Evolutionary conservation across 345 rosid species (phyloP).

Genomic region (Erucastrum elatum): DNA sequence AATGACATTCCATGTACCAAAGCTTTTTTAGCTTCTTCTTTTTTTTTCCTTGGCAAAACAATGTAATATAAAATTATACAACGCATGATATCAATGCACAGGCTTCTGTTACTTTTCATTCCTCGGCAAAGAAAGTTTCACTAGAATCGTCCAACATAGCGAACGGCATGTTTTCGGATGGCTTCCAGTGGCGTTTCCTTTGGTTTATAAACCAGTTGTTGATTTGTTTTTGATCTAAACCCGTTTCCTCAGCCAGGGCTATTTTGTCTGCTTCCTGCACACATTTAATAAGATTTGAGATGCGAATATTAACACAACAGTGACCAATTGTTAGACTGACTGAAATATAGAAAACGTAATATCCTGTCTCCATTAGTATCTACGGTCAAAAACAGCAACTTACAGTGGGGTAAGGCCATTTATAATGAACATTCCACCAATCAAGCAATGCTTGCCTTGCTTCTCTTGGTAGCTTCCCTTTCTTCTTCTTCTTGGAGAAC

Average conservation of each 20-base stretch:
- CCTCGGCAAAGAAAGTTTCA: slow-evolving; percentile 58
- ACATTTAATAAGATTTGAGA: neutral
- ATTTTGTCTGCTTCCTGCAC: slow-evolving; percentile 70
- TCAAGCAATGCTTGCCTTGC: slow-evolving; percentile 69
- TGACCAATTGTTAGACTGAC: neutral
- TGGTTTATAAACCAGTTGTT: slow-evolving; percentile 91
- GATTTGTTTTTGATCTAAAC: slow-evolving; percentile 79
- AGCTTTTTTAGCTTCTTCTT: neutral
- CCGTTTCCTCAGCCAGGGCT: slow-evolving; percentile 69
- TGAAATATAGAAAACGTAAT: neutral
- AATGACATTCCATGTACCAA: neutral
- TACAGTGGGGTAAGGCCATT: slow-evolving; percentile 92
- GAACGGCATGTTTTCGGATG: slow-evolving; percentile 73
- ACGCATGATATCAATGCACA: neutral
- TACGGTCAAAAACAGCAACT: neutral
- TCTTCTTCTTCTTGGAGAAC: slow-evolving; percentile 82
- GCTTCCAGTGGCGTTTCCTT: slow-evolving; percentile 87
- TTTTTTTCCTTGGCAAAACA: neutral
- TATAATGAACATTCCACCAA: slow-evolving; percentile 80
- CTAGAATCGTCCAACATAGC: slow-evolving; percentile 57
- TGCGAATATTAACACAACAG: neutral
- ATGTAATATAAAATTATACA: slow-evolving; percentile 14
- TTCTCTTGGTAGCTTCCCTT: slow-evolving; percentile 80
- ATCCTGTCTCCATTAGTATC: neutral
- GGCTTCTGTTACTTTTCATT: slow-evolving; percentile 30